Percentiles rank a stretch among this genome's conserved stretches.
These are phyloP conservation scores for Xerocomus minutiporus DNA, from an alignment of 1,284 basidiomycete genomes.

Conservation along the genomic window DNA sequence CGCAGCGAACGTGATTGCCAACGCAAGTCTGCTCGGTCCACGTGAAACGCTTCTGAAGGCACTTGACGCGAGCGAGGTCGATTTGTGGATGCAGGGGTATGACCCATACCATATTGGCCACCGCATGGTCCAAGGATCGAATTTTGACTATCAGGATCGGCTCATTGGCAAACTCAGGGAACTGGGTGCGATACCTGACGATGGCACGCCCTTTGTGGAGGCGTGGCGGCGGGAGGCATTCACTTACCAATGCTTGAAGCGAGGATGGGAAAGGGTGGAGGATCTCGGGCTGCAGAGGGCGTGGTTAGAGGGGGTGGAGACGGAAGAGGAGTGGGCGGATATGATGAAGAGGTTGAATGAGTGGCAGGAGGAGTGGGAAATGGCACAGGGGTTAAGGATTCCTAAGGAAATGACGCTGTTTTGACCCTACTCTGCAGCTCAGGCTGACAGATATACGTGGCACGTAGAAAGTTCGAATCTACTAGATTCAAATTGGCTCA, in stretches of 20 bases:
- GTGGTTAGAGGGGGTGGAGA: slow-evolving; percentile 39
- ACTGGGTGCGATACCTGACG: slow-evolving; percentile 38
- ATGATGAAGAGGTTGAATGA: slow-evolving; percentile 43
- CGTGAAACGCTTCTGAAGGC: slow-evolving; percentile 39
- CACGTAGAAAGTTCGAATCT: no score
- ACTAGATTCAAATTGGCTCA: no score
- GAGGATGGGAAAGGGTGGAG: slow-evolving; percentile 46
- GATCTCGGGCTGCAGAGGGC: slow-evolving; percentile 31
- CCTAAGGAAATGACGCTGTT: slow-evolving; percentile 8
- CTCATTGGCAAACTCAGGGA: slow-evolving; percentile 44
- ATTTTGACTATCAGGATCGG: slow-evolving; percentile 47
- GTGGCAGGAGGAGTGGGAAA: slow-evolving; percentile 47
- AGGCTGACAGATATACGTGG: no score
- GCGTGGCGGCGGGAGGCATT: slow-evolving; percentile 41
- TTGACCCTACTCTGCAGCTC: background rate
- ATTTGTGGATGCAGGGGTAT: slow-evolving; percentile 35
- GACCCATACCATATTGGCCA: slow-evolving; percentile 52
- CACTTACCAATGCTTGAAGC: slow-evolving; percentile 34
- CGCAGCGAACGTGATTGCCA: slow-evolving; percentile 41
- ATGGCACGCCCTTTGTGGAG: slow-evolving; percentile 46
- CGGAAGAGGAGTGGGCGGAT: slow-evolving; percentile 45
- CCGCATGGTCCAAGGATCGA: slow-evolving; percentile 37
- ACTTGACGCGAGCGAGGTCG: slow-evolving; percentile 40
- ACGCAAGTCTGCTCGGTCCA: slow-evolving; percentile 39
- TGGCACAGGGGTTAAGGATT: slow-evolving; percentile 17